phyloP scores from a whole-genome alignment of 805 yeast genomes.

The Metschnikowia baotianmanensis region DNA sequence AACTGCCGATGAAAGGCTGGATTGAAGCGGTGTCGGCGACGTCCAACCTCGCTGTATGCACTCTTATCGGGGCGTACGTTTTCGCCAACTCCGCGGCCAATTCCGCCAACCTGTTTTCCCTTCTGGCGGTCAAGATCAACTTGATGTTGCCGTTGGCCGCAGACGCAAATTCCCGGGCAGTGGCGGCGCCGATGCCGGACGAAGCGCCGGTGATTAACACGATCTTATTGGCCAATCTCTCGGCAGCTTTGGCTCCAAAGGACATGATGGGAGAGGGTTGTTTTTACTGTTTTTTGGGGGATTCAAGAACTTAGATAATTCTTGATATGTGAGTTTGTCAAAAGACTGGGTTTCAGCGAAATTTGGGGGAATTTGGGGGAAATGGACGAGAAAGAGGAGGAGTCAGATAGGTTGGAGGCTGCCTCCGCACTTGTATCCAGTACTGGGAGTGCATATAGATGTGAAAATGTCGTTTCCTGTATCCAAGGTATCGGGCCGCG shows the following conservation, averaged over 20 bases:
- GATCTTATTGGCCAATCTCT: constrained; percentile 37
- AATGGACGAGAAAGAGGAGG: no score
- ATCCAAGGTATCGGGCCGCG: no score
- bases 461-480: no score
- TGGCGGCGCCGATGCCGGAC: constrained; percentile 91
- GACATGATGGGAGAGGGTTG: constrained; percentile 24
- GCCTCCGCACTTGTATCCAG: no score
- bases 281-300: not conserved
- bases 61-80: constrained; percentile 25
- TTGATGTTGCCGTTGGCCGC: constrained; percentile 38
- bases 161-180: constrained; percentile 81
- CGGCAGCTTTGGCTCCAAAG: constrained; percentile 37
- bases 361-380: no score
- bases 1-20: constrained; percentile 26
- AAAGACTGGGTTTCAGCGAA: no score
- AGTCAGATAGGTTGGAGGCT: no score
- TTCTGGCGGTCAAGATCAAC: constrained; percentile 38
- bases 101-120: constrained; percentile 27
- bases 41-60: constrained; percentile 33
- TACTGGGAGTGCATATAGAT: no score
- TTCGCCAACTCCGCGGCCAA: constrained; percentile 26
- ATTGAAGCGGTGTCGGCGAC: constrained; percentile 29
- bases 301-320: not conserved
- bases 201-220: constrained; percentile 79
- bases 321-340: not conserved